Evolutionary conservation across 768 basidiomycete species (phyloP), one percentile per base, ranked within the genome.

Genomic region (Nevesoporus exiguus): DNA sequence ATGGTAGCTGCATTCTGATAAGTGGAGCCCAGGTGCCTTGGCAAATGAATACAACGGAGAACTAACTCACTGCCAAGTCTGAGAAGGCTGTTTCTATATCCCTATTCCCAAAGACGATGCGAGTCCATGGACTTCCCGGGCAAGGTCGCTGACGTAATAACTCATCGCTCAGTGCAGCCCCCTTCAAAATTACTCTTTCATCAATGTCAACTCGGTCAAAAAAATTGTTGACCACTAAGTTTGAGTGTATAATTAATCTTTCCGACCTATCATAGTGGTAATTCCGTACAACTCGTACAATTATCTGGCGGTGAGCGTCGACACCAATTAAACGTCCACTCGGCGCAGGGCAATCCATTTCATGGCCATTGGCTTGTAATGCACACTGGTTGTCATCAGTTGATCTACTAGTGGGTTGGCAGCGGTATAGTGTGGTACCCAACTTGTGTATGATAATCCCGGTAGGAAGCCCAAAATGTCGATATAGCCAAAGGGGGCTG

Each of bases 1-100:
- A 88, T 87, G 45, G 51, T 39, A 49, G 21, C 2, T 47, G 29
- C 25, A 21, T 45, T 54, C 21, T 49, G 30, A 21, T 13, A 52
- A 13, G 55, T 52, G 3, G 61, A 58, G 27, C 39, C 31, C 19
- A 31, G 27, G 33, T 49, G 53, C 21, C 47, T 58, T 36, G 36
- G 46, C 43, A 44, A 22, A 36, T 51, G 36, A 48, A 47, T 21
- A 37, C 52, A 59, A 57, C 55, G 36, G 33, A 24, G 41, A 58
- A 43, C 33, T 55, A 55, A 58, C 66, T 60, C 59, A 61, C 58
- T 54, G 59, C 57, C 52, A 59, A 55, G 57, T 34, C 19, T 31
- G 46, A 54, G 48, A 33, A 45, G 49, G 31, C 50, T n/a, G n/a
- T n/a, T n/a, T n/a, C n/a, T n/a, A n/a, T n/a, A n/a, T n/a, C n/a